Percentiles rank a stretch among this genome's conserved stretches.
phyloP scores from a whole-genome alignment of 257 asterid species.

The Fraxinus cuspidata region DNA sequence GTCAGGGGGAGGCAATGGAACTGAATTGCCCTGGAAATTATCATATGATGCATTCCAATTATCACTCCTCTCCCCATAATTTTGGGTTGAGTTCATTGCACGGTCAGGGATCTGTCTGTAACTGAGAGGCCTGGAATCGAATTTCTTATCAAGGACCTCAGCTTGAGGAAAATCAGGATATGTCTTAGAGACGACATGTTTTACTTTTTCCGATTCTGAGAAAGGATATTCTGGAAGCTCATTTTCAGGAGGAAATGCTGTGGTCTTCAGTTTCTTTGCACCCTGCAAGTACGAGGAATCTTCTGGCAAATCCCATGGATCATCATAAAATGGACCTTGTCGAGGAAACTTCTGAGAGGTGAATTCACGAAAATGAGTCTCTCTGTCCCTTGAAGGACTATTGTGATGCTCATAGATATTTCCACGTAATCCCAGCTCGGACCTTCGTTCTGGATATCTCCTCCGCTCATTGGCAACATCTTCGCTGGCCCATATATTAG shows the following conservation, averaged over 20 bases:
- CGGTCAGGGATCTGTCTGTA: slow-evolving; percentile 47
- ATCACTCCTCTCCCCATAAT: slow-evolving; percentile 53
- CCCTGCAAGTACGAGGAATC: slow-evolving; percentile 62
- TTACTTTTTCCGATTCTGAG: slow-evolving; percentile 58
- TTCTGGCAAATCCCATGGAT: slow-evolving; percentile 94
- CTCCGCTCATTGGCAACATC: slow-evolving; percentile 49
- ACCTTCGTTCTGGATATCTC: slow-evolving; percentile 43
- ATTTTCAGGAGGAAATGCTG: slow-evolving; percentile 46
- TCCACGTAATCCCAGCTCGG: slow-evolving; percentile 42
- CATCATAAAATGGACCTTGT: slow-evolving; percentile 57
- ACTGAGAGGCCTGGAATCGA: slow-evolving; percentile 55
- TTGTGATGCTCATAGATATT: slow-evolving; percentile 44
- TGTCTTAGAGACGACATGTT: slow-evolving; percentile 37
- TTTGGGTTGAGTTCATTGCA: slow-evolving; percentile 36
- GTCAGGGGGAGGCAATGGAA: slow-evolving; percentile 45
- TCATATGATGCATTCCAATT: slow-evolving; percentile 53
- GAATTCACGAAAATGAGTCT: slow-evolving; percentile 47
- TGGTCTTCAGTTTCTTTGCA: slow-evolving; percentile 61
- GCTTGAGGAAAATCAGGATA: slow-evolving; percentile 44
- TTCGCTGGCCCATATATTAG: slow-evolving; percentile 46
- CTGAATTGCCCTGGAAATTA: slow-evolving; percentile 42
- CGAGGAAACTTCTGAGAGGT: slow-evolving; percentile 55
- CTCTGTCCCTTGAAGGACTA: slow-evolving; percentile 56
- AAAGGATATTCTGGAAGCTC: slow-evolving; percentile 84
- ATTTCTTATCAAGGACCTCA: slow-evolving; percentile 44